Evolutionary conservation across 129 eudicot species (phyloP).

Genomic region (Flaveria sonorensis): DNA sequence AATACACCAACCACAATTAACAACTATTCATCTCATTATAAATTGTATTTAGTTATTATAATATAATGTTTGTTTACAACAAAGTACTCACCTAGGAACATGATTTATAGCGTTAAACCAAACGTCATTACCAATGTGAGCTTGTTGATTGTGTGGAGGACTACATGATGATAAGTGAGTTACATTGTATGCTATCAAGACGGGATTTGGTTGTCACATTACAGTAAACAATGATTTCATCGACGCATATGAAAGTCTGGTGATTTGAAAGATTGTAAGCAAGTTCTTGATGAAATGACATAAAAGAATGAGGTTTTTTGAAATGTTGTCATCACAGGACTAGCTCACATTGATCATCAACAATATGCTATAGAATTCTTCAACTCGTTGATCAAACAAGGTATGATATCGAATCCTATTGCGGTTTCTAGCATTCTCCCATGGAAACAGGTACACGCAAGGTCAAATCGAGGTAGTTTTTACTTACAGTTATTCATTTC

Average conservation of each 20-base stretch:
- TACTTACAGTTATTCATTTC: constrained; percentile 36
- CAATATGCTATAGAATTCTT: constrained; percentile 43
- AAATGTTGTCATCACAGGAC: constrained; percentile 53
- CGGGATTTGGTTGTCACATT: constrained; percentile 39
- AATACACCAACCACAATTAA: no score
- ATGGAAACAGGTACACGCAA: constrained; percentile 45
- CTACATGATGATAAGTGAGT: neutral
- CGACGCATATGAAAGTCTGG: constrained; percentile 47
- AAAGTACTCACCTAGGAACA: constrained; percentile 19
- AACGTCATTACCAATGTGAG: constrained; percentile 71
- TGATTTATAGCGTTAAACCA: constrained; percentile 49
- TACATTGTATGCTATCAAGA: constrained; percentile 24
- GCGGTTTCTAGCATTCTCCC: constrained; percentile 69
- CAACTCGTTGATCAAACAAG: constrained; percentile 41
- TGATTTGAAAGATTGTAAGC: constrained; percentile 29
- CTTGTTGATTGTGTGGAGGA: constrained; percentile 53
- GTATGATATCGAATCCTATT: constrained; percentile 38
- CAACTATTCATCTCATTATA: no score
- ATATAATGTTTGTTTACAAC: no score
- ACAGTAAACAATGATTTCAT: constrained; percentile 44
- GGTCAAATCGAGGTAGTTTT: constrained; percentile 43
- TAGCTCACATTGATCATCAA: constrained; percentile 31
- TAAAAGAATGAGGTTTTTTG: constrained; percentile 54
- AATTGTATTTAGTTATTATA: no score
- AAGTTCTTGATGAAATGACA: constrained; percentile 46